Evolutionary conservation across 176 grass and related monocot genomes (phyloP).

Genomic region (Alloteropsis semialata): DNA sequence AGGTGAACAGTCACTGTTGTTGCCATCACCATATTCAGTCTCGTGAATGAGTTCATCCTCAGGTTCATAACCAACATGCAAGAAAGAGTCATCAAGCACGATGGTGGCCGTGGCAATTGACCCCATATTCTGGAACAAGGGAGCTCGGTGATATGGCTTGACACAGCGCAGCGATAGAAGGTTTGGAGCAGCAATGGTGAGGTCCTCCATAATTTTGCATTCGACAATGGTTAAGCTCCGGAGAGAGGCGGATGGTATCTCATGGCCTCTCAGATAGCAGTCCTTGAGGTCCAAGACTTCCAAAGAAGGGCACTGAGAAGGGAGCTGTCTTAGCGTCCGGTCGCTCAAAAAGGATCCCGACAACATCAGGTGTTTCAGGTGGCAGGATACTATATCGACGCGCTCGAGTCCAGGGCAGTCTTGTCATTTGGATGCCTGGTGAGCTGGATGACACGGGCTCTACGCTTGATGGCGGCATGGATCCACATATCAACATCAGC

Average conservation of each 20-base stretch:
- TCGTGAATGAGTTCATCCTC: accelerated
- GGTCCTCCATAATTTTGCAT: not conserved
- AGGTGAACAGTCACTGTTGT: not conserved
- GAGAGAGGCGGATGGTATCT: not conserved
- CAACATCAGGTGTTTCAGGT: not conserved
- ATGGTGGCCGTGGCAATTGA: not conserved
- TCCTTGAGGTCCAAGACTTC: not conserved
- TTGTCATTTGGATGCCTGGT: not conserved
- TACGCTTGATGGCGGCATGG: not conserved
- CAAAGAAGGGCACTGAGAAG: not conserved
- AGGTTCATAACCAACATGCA: not conserved
- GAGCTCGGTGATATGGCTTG: not conserved
- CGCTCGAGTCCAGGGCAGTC: not conserved
- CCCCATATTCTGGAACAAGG: not conserved
- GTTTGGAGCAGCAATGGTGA: not conserved
- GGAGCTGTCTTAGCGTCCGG: not conserved
- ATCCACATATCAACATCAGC: not conserved
- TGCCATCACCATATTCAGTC: not conserved
- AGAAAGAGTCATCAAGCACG: constrained; percentile 1
- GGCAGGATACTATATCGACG: not conserved
- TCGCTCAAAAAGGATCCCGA: not conserved
- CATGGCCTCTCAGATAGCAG: not conserved
- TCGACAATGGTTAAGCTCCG: not conserved
- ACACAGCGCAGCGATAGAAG: not conserved
- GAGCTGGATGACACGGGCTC: not conserved